Conservation (phyloP, 192 early-diverging fungal genomes). For the Coemansia erecta region DNA sequence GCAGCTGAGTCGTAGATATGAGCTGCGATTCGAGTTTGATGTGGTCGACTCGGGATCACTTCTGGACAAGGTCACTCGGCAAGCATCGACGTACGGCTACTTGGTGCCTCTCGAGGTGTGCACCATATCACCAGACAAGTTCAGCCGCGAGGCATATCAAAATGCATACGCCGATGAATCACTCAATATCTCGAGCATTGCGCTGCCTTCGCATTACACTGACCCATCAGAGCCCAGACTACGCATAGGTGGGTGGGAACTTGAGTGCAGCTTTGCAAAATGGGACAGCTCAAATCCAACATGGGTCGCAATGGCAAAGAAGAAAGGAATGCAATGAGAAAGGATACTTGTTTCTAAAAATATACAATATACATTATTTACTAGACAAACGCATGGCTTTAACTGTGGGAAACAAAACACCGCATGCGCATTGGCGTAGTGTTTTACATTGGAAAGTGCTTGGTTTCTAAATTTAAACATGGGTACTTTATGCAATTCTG, state of each 20-base stretch:
- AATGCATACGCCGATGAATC: conserved; percentile 43
- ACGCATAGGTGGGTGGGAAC: conserved; percentile 34
- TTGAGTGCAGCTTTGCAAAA: conserved; percentile 18
- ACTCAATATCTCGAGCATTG: conserved; percentile 25
- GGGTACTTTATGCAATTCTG: too few species aligned
- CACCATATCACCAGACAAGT: conserved; percentile 23
- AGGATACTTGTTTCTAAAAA: background rate
- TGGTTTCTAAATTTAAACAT: conserved; percentile 1
- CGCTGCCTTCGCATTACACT: conserved; percentile 14
- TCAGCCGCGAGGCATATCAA: conserved; percentile 12
- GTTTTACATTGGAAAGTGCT: background rate
- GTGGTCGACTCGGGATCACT: conserved; percentile 24
- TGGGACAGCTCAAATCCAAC: conserved; percentile 35
- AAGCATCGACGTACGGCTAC: conserved; percentile 16
- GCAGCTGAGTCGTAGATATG: conserved; percentile 29
- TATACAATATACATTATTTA: too few species aligned
- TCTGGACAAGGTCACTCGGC: conserved; percentile 13
- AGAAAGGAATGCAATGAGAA: conserved; percentile 2
- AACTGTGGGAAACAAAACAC: too few species aligned
- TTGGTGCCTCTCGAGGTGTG: conserved; percentile 26
- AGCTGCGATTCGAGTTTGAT: conserved; percentile 39
- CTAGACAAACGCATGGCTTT: too few species aligned
- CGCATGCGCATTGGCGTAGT: background rate
- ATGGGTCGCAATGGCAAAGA: conserved; percentile 34
- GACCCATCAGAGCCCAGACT: conserved; percentile 24